phyloP scores from a whole-genome alignment of 1,284 basidiomycete species.

The Agaricales sp. region DNA sequence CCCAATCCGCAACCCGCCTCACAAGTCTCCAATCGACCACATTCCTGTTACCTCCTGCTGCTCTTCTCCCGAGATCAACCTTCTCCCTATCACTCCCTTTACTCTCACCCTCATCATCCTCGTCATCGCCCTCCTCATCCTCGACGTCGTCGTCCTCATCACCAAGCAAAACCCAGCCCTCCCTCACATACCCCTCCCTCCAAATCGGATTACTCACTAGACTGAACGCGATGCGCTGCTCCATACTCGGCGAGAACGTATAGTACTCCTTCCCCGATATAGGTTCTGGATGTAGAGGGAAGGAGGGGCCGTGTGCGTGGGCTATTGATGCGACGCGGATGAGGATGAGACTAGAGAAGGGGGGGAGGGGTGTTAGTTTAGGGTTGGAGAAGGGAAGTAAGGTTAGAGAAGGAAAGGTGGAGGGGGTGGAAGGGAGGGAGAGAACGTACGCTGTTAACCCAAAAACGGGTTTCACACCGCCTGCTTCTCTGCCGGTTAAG shows the following conservation, averaged over 20 bases:
- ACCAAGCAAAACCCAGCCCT: no score
- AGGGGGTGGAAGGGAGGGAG: background rate
- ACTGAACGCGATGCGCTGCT: conserved; percentile 4
- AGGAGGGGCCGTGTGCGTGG: background rate
- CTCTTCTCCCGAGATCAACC: background rate
- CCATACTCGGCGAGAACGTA: background rate
- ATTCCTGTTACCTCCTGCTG: no score
- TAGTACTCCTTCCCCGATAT: background rate
- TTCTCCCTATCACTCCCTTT: background rate
- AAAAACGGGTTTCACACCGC: conserved; percentile 75
- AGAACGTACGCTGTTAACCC: conserved; percentile 68
- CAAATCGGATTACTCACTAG: conserved; percentile 28
- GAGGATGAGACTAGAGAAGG: background rate
- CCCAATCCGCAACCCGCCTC: background rate
- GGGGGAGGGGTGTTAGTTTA: no score
- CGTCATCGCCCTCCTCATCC: no score
- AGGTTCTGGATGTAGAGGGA: background rate
- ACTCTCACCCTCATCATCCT: background rate
- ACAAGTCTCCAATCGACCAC: background rate
- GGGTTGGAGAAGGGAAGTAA: no score
- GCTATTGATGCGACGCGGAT: background rate
- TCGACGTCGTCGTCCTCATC: no score
- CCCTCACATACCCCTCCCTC: conserved; percentile 37
- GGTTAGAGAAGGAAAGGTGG: background rate
- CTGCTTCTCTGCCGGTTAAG: conserved; percentile 71